Evolutionary conservation across 179 eudicot genomes (phyloP).

Genomic region (Heliamphora pulchella): DNA sequence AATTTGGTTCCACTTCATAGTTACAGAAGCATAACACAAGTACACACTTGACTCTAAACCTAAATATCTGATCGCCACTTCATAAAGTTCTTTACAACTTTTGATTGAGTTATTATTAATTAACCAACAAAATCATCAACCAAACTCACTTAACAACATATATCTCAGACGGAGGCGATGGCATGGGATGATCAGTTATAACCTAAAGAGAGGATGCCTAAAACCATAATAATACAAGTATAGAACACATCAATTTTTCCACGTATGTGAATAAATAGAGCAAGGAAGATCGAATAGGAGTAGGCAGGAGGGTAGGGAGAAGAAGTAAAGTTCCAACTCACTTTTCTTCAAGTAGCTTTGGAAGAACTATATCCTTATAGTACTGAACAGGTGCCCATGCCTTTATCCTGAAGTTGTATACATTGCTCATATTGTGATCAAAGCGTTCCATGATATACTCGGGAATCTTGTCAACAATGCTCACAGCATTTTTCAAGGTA

Average conservation of each 20-base stretch:
- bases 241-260: neutral
- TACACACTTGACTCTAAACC: no score
- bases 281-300: neutral
- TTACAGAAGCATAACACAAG: neutral
- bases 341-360: slow-evolving; percentile 91
- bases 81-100: no score
- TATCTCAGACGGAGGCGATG: neutral
- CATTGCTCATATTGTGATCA: slow-evolving; percentile 76
- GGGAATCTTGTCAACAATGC: slow-evolving; percentile 68
- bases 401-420: slow-evolving; percentile 84
- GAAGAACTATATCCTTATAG: slow-evolving; percentile 77
- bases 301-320: neutral
- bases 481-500: slow-evolving; percentile 69
- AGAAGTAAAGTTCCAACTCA: slow-evolving; percentile 32
- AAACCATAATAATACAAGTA: neutral
- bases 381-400: slow-evolving; percentile 81
- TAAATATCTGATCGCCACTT: no score
- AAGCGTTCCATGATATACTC: slow-evolving; percentile 81
- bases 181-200: neutral
- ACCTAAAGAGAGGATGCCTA: neutral
- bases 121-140: no score
- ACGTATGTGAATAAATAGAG: neutral
- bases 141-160: neutral
- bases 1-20: neutral
- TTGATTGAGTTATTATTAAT: no score